phyloP scores from a whole-genome alignment of 1,139 yeast species.

The Yamadazyma friedrichii region DNA sequence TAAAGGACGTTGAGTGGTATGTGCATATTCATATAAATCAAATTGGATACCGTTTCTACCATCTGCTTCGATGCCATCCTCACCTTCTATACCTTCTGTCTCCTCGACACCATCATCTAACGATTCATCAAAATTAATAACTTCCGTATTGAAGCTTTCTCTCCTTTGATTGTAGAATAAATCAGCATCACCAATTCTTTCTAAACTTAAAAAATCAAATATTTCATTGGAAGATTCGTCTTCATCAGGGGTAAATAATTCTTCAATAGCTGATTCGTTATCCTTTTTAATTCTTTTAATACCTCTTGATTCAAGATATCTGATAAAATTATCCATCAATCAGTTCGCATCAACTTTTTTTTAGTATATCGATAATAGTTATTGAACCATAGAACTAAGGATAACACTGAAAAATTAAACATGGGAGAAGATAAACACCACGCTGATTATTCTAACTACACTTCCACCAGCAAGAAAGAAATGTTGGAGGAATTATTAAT shows the following conservation, averaged over 20 bases:
- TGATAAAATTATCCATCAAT: conserved; percentile 4
- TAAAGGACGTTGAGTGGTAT: neutral
- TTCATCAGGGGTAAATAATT: conserved; percentile 3
- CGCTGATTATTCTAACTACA: conserved; percentile 64
- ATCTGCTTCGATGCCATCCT: neutral
- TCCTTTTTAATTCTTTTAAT: neutral
- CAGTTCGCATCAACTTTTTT: neutral
- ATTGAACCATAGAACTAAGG: too few relatives aligned
- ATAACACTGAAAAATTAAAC: too few relatives aligned
- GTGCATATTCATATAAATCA: conserved; percentile 4
- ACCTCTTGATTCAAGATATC: conserved; percentile 9
- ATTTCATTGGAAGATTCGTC: conserved; percentile 8
- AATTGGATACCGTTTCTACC: neutral
- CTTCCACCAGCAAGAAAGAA: conserved; percentile 46
- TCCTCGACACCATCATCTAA: neutral
- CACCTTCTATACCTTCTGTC: neutral
- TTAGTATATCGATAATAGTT: too few relatives aligned
- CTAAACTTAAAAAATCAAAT: conserved; percentile 14
- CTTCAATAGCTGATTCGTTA: conserved; percentile 1
- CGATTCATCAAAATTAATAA: neutral
- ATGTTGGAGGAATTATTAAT: conserved; percentile 57
- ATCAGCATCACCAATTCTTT: conserved; percentile 24
- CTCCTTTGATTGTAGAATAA: conserved; percentile 24
- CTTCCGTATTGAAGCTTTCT: conserved; percentile 19
- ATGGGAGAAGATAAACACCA: conserved; percentile 29